phyloP scores from a whole-genome alignment of 768 basidiomycete genomes.

The Lepiota subincarnata region DNA sequence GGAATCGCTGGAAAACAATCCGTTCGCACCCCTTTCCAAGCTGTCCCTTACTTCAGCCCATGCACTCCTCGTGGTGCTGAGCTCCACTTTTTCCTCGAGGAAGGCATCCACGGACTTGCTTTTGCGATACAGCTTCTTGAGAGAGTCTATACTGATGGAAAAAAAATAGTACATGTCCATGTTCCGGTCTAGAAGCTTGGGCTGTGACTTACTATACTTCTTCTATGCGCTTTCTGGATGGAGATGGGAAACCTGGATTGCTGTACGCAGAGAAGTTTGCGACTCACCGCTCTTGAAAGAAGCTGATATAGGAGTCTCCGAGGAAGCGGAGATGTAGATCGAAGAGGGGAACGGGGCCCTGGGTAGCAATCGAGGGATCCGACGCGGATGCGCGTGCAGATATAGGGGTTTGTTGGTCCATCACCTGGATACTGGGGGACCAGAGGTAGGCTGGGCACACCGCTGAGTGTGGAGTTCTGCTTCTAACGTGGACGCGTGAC shows the following conservation, averaged over 20 bases:
- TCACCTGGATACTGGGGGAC: slow-evolving; percentile 8
- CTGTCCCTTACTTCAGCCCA: slow-evolving; percentile 88
- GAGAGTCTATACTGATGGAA: slow-evolving; percentile 59
- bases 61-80: slow-evolving; percentile 60
- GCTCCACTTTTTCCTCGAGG: slow-evolving; percentile 68
- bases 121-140: slow-evolving; percentile 69
- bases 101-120: slow-evolving; percentile 64
- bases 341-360: slow-evolving; percentile 66
- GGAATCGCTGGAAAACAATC: neutral
- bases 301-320: slow-evolving; percentile 73
- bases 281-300: slow-evolving; percentile 81
- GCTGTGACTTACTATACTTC: slow-evolving; percentile 65
- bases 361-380: slow-evolving; percentile 26
- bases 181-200: neutral
- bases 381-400: slow-evolving; percentile 38
- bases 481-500: too few relatives aligned
- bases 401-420: slow-evolving; percentile 31
- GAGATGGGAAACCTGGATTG: slow-evolving; percentile 14
- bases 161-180: slow-evolving; percentile 3
- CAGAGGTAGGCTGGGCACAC: neutral
- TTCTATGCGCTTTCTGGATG: slow-evolving; percentile 72
- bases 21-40: slow-evolving; percentile 64
- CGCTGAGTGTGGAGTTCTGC: neutral
- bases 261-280: slow-evolving; percentile 8
- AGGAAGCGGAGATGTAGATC: slow-evolving; percentile 67